These are phyloP conservation scores for Mucor velutinosus DNA, from an alignment of 371 early-diverging fungal species.

Conservation along the genomic window DNA sequence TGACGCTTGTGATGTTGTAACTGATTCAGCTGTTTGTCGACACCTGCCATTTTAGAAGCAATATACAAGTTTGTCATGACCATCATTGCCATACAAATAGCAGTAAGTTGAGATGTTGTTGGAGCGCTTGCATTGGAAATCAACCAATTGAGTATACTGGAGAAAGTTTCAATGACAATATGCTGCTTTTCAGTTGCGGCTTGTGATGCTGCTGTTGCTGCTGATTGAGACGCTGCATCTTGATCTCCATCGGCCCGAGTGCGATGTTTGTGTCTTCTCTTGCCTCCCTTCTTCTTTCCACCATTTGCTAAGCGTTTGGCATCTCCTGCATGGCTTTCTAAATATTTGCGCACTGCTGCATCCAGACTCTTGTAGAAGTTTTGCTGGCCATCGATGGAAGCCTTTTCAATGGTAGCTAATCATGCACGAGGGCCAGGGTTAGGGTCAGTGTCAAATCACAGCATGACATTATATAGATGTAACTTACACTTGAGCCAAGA, in stretches of 20 bases:
- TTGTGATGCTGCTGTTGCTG: neutral
- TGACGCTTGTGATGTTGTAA: neutral
- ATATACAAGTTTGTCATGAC: slow-evolving; percentile 40
- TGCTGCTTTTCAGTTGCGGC: neutral
- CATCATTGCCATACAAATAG: slow-evolving; percentile 40
- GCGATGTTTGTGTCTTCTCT: slow-evolving; percentile 14
- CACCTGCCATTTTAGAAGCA: slow-evolving; percentile 41
- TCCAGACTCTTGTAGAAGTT: slow-evolving; percentile 60
- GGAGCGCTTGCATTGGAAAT: slow-evolving; percentile 11
- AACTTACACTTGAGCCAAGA: slow-evolving; percentile 74
- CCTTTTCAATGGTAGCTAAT: slow-evolving; percentile 68
- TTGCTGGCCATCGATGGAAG: slow-evolving; percentile 67
- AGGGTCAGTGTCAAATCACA: neutral
- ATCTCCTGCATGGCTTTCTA: slow-evolving; percentile 22
- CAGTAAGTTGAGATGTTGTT: slow-evolving; percentile 29
- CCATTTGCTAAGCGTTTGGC: neutral
- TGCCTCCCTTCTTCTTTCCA: slow-evolving; percentile 8
- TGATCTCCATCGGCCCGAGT: neutral
- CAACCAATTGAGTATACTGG: slow-evolving; percentile 2
- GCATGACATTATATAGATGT: neutral
- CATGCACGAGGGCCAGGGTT: neutral
- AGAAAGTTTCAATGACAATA: neutral
- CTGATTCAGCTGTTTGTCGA: slow-evolving; percentile 33
- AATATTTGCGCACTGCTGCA: slow-evolving; percentile 57
- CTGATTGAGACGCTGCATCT: neutral